These are phyloP conservation scores for Stylosanthes scabra DNA, from an alignment of 331 rosid species.

Conservation along the genomic window DNA sequence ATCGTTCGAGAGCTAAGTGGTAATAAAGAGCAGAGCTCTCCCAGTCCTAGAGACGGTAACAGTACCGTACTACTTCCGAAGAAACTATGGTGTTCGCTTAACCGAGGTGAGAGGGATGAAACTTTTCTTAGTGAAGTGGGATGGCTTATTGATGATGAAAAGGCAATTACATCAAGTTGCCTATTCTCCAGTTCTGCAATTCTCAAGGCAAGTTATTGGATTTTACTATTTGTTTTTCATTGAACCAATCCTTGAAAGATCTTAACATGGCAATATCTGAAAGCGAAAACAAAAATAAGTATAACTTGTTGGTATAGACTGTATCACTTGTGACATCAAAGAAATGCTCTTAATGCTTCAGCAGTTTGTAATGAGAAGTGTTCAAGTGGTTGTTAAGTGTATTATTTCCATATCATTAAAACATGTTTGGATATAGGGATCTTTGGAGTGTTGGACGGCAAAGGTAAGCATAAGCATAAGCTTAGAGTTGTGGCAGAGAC, in stretches of 20 bases:
- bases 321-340: background rate
- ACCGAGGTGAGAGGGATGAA: conserved; percentile 57
- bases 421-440: background rate
- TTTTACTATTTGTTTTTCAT: no score
- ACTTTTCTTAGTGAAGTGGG: conserved; percentile 72
- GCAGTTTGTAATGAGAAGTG: background rate
- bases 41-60: conserved; percentile 66
- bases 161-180: conserved; percentile 80
- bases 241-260: background rate
- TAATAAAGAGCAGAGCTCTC: conserved; percentile 41
- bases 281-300: background rate
- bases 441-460: no score
- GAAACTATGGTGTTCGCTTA: conserved; percentile 87
- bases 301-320: background rate
- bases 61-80: conserved; percentile 81
- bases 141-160: conserved; percentile 76
- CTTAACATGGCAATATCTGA: background rate
- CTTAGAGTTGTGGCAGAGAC: no score
- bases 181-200: conserved; percentile 64
- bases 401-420: background rate
- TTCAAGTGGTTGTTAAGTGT: background rate
- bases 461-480: no score
- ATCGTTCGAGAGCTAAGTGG: conserved; percentile 55
- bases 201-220: conserved; percentile 68
- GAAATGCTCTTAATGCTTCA: background rate